Percentiles rank a stretch among this genome's conserved stretches.
These are phyloP conservation scores for Lactifluus piperatus DNA, from an alignment of 768 basidiomycete genomes.

Conservation along the genomic window DNA sequence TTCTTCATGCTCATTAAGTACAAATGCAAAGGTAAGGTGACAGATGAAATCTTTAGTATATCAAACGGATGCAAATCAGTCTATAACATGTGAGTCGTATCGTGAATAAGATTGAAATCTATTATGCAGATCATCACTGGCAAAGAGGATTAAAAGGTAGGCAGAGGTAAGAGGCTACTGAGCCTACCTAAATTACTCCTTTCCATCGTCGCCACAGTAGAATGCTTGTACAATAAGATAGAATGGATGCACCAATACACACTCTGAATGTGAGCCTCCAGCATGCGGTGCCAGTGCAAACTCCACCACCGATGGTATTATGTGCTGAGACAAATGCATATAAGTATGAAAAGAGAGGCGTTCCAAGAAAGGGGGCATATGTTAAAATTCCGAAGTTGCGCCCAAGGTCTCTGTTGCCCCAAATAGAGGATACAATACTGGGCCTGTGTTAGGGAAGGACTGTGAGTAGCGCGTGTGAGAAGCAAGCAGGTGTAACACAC, in stretches of 20 bases:
- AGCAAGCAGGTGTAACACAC: conserved; percentile 34
- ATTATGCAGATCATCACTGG: background rate
- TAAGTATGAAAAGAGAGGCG: conserved; percentile 67
- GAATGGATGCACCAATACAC: conserved; percentile 33
- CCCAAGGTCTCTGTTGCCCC: conserved; percentile 61
- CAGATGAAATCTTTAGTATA: background rate
- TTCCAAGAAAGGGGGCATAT: conserved; percentile 70
- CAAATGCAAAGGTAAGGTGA: background rate
- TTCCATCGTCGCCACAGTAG: conserved; percentile 60
- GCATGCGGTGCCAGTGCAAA: conserved; percentile 53
- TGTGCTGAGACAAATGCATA: conserved; percentile 59
- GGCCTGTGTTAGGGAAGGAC: conserved; percentile 37
- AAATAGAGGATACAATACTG: conserved; percentile 59
- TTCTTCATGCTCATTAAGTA: background rate
- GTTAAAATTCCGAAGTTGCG: conserved; percentile 71
- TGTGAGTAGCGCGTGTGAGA: background rate
- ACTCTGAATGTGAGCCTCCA: conserved; percentile 62
- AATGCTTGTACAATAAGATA: conserved; percentile 34
- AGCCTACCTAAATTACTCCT: conserved; percentile 37
- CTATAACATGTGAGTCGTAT: background rate
- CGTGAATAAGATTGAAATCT: background rate
- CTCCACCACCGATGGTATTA: conserved; percentile 33
- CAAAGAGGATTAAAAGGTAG: background rate
- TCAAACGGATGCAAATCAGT: background rate
- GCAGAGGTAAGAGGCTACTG: background rate